These are phyloP conservation scores for Hymenoscyphus fraxineus DNA, from an alignment of 2,329 filamentous ascomycete genomes.

Conservation along the genomic window DNA sequence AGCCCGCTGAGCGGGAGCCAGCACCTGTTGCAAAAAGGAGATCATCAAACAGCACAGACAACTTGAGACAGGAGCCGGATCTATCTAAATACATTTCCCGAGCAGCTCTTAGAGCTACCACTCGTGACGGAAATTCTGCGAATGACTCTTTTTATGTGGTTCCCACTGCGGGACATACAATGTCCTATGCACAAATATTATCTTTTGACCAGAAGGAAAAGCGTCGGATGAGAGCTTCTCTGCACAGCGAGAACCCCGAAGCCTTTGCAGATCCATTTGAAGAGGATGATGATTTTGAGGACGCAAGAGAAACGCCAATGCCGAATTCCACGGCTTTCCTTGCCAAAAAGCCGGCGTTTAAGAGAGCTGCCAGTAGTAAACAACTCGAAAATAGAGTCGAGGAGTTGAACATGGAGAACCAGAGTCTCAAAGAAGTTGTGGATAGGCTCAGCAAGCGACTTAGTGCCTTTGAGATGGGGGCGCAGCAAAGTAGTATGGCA, in stretches of 20 bases:
- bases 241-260: constrained; percentile 37
- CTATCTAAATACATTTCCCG: constrained; percentile 79
- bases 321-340: constrained; percentile 41
- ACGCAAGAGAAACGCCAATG: constrained; percentile 66
- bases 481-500: constrained; percentile 80
- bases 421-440: constrained; percentile 76
- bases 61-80: constrained; percentile 59
- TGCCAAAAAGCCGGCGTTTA: constrained; percentile 36
- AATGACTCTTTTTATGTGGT: constrained; percentile 91
- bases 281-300: constrained; percentile 78
- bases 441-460: constrained; percentile 83
- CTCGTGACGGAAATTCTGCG: constrained; percentile 60
- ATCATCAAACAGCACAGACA: constrained; percentile 27
- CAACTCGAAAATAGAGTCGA: constrained; percentile 69
- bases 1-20: constrained; percentile 35
- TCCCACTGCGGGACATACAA: constrained; percentile 83
- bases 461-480: constrained; percentile 90
- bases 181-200: constrained; percentile 88
- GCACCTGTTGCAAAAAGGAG: constrained; percentile 36
- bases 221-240: constrained; percentile 52
- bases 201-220: constrained; percentile 65
- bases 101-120: constrained; percentile 75
- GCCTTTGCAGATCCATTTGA: constrained; percentile 51
- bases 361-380: constrained; percentile 38
- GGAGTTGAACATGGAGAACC: constrained; percentile 85